Evolutionary conservation across 331 rosid species (phyloP), one percentile per base, ranked within the genome.

Genomic region (Erythrophleum ivorense): DNA sequence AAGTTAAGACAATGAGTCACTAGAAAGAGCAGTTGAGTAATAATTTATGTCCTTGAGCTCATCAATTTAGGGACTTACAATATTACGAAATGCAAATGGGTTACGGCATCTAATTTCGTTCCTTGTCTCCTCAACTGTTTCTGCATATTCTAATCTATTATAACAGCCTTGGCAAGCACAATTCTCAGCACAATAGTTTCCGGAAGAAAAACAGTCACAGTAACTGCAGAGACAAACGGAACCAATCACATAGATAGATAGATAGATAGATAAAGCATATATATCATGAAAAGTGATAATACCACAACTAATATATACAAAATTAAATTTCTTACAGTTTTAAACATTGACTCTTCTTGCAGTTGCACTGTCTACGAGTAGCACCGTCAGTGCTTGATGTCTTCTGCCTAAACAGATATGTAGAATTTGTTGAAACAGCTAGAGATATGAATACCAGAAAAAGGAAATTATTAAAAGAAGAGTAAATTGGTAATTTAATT

Each of bases 201-300:
- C 95, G n/a, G 87, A 83, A 34, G 89, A 78, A 89, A 94, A 94
- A 79, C 98, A 94, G 24, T 88, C 89, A 60, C 98, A 92, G 38
- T 92, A 94, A 79, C 97, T 91, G 90, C 75, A 57, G 78, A 65
- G 55, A 46, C 43, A 57, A 71, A 75, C 84, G 71, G 65, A 78
- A 78, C 63, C 71, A 77, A 52, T 76, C 41, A 68, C 48, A 41
- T 58, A 18, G 15, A 65, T 18, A 50, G 8, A 43, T 7, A 43
- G 48, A 3, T 43, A 57, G 14, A 48, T 1, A 24, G 29, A 24
- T 24, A 24, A 24, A 24, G 29, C 29, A 24, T 24, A 24, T 24
- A 34, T 57, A 71, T 53, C 59, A 74, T 67, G 24, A 55, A 14
- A 75, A 63, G 65, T 43, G 76, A 54, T 53, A 29, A 65, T 68